Evolutionary conservation across 768 basidiomycete species (phyloP).

Genomic region (Hypholoma sublateritium): DNA sequence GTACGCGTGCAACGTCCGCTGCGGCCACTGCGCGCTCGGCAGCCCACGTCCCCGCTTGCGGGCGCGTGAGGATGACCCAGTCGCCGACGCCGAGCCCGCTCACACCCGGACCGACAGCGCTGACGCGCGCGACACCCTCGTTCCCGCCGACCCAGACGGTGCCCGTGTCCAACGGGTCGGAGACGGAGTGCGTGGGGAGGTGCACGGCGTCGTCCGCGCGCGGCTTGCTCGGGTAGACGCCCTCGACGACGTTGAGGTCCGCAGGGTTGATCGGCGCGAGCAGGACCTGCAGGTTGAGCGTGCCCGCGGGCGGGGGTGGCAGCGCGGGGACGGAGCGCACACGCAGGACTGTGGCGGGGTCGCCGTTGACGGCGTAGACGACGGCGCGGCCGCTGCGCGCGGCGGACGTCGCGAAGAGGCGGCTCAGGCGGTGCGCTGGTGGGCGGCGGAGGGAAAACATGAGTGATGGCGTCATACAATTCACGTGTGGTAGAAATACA

Average conservation of each 20-base stretch:
- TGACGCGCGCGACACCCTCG: slow-evolving; percentile 71
- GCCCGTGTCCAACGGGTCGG: slow-evolving; percentile 17
- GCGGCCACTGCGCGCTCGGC: slow-evolving; percentile 51
- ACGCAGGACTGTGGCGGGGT: slow-evolving; percentile 59
- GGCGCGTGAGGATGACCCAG: slow-evolving; percentile 71
- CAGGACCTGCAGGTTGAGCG: slow-evolving; percentile 65
- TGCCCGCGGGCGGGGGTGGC: slow-evolving; percentile 51
- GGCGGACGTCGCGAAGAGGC: slow-evolving; percentile 30
- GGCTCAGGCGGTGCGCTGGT: slow-evolving; percentile 8
- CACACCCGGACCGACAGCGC: slow-evolving; percentile 58
- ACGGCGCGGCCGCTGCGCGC: slow-evolving; percentile 54
- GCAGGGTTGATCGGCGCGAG: slow-evolving; percentile 81
- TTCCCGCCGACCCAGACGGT: slow-evolving; percentile 68
- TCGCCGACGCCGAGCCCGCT: slow-evolving; percentile 51
- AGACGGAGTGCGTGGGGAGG: slow-evolving; percentile 13
- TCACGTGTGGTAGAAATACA: not conserved
- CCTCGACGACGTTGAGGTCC: slow-evolving; percentile 79
- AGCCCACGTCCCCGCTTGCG: slow-evolving; percentile 78
- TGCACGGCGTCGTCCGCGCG: slow-evolving; percentile 34
- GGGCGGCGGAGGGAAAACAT: slow-evolving; percentile 22
- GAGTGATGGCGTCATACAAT: slow-evolving; percentile 1
- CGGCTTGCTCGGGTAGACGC: slow-evolving; percentile 76
- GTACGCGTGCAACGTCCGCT: slow-evolving; percentile 63
- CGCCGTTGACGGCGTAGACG: slow-evolving; percentile 60
- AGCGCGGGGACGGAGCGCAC: slow-evolving; percentile 46